These are phyloP conservation scores for Neoboletus magnificus DNA, from an alignment of 768 basidiomycete species.

Conservation along the genomic window DNA sequence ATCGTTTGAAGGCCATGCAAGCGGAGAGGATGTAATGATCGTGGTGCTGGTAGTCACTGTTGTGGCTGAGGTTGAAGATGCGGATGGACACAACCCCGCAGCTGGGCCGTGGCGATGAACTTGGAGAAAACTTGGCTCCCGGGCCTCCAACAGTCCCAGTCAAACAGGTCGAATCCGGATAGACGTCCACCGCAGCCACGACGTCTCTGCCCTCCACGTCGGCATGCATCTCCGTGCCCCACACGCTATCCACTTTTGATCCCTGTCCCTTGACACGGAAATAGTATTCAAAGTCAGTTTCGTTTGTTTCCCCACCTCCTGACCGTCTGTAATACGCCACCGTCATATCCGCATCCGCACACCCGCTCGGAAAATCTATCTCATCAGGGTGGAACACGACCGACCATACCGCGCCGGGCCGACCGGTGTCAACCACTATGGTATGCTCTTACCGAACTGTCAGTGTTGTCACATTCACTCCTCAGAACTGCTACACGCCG, in stretches of 20 bases:
- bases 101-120: background rate
- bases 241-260: background rate
- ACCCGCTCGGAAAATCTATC: background rate
- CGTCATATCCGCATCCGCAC: background rate
- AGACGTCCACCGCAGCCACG: background rate
- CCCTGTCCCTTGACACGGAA: background rate
- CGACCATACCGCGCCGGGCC: background rate
- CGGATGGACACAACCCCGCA: background rate
- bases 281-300: background rate
- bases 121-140: constrained; percentile 1
- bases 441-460: background rate
- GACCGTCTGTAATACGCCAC: background rate
- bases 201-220: background rate
- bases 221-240: background rate
- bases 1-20: constrained; percentile 2
- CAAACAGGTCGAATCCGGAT: constrained; percentile 1
- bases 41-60: background rate
- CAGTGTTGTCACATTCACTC: background rate
- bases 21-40: background rate
- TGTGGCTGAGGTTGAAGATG: background rate
- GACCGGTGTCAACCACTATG: background rate
- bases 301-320: background rate
- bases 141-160: background rate
- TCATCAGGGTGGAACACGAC: background rate
- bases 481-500: background rate